phyloP scores from a whole-genome alignment of 768 basidiomycete species.

The Peribolospora kevripleyi region DNA sequence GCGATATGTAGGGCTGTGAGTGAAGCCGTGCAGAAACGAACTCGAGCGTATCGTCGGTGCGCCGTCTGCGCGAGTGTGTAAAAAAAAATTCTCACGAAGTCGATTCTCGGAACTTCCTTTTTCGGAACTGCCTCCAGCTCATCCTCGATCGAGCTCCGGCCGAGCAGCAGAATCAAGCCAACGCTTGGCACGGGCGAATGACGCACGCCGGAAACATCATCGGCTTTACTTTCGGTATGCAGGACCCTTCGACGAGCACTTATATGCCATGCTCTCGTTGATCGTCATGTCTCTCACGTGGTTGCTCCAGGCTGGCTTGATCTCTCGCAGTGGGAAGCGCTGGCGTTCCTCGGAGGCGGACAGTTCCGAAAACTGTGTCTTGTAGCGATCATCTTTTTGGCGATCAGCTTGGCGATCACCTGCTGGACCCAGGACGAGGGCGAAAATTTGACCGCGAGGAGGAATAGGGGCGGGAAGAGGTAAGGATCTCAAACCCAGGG shows the following conservation, averaged over 20 bases:
- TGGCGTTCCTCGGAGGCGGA: conserved; percentile 57
- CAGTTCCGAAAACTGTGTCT: conserved; percentile 95
- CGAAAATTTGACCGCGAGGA: conserved; percentile 18
- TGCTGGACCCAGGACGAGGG: conserved; percentile 53
- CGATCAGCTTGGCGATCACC: conserved; percentile 62
- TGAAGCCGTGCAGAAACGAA: conserved; percentile 42
- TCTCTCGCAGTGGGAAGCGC: conserved; percentile 49
- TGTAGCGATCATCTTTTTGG: conserved; percentile 52
- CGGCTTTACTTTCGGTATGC: conserved; percentile 68
- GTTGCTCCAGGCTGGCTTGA: conserved; percentile 48
- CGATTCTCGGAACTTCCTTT: not conserved
- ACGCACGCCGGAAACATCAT: conserved; percentile 89
- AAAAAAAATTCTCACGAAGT: not conserved
- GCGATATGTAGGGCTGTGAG: conserved; percentile 17
- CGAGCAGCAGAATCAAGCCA: conserved; percentile 70
- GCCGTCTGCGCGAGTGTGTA: not conserved
- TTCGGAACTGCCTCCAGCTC: conserved; percentile 22
- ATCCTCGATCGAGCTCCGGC: conserved; percentile 73
- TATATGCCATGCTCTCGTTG: not conserved
- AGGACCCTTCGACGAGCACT: not conserved
- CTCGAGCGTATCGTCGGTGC: not conserved
- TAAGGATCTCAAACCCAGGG: conserved; percentile 18
- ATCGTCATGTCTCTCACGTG: not conserved
- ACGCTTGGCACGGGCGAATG: conserved; percentile 96
- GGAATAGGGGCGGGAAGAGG: conserved; percentile 8